Conservation (phyloP, 345 rosid genomes). For the Camelina hispida region DNA sequence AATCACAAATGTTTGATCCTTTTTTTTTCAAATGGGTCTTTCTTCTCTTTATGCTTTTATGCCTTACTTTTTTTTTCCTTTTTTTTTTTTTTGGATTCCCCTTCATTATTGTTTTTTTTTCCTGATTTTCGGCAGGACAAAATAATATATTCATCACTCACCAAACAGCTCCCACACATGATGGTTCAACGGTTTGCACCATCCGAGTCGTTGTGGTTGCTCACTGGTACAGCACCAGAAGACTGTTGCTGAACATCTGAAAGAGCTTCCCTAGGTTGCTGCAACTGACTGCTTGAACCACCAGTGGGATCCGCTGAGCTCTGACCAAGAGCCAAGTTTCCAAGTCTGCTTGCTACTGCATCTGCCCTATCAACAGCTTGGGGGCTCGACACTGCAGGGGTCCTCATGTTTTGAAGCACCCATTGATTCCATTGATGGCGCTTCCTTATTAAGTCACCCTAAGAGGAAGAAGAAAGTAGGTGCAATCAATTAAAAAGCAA, state of each 20-base stretch:
- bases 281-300: constrained; percentile 38
- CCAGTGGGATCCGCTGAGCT: constrained; percentile 21
- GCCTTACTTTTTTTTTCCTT: constrained; percentile 24
- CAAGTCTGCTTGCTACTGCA: constrained; percentile 32
- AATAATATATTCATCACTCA: constrained; percentile 38
- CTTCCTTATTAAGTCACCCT: constrained; percentile 83
- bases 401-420: constrained; percentile 40
- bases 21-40: constrained; percentile 27
- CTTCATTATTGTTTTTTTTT: constrained; percentile 37
- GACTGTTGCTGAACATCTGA: constrained; percentile 33
- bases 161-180: constrained; percentile 37
- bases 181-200: constrained; percentile 42
- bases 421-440: constrained; percentile 69
- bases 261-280: constrained; percentile 30
- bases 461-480: constrained; percentile 13
- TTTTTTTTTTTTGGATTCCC: constrained; percentile 11
- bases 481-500: constrained; percentile 5
- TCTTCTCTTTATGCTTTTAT: constrained; percentile 31
- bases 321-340: constrained; percentile 27
- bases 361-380: constrained; percentile 23
- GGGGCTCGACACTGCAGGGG: constrained; percentile 21
- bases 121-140: constrained; percentile 41
- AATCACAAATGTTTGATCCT: constrained; percentile 43
- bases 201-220: constrained; percentile 29
- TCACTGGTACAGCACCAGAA: constrained; percentile 7